Evolutionary conservation across 1,284 basidiomycete species (phyloP), one percentile per base, ranked within the genome.

Genomic region (Rhodotorula sp.): DNA sequence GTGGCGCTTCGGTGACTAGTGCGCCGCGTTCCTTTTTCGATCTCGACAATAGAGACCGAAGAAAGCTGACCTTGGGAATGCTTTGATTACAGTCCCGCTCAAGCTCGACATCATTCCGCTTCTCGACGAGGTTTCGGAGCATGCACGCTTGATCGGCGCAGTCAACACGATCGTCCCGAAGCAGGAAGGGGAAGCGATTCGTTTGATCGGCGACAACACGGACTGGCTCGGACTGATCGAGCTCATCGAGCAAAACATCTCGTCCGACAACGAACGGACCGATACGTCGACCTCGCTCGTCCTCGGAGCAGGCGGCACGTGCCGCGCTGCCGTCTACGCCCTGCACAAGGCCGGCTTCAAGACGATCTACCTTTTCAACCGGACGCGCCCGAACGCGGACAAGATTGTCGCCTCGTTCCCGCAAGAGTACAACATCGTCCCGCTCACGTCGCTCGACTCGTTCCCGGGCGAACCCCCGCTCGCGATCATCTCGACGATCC

Each of bases 261-360:
- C 73, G 26, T 63, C 76, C 34, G 71, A 79, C 48, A 71, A 74
- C 56, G 74, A 74, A 58, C 69, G 69, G 55, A 69, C 71, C 62
- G 74, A 74, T 38, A 67, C 73, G 2, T 75, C 70, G 28, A 84
- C 87, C 0, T 89, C 85, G 16, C 84, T 97, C 62, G 88, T 97
- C 68, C 90, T 97, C 73, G 94, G 94, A 3, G 93, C 93, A 0
- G 94, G 94, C 12, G 94, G 94, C 1, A 97, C 94, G 0, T 89
- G 91, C 31, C 89, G 94, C 45, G 94, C 94, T 0, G 94, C 94
- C 0, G 87, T 97, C 70, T 95, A 93, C 79, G 92, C 94, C 2
- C 82, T 97, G 64, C 86, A 90, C 76, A 82, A 86, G 64, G 82
- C 94, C 2, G 88, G 88, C 14, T 85, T 89, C 52, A 81, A 85